Conservation (phyloP, 2,329 filamentous ascomycete genomes). For the Ramularia endophylla region DNA sequence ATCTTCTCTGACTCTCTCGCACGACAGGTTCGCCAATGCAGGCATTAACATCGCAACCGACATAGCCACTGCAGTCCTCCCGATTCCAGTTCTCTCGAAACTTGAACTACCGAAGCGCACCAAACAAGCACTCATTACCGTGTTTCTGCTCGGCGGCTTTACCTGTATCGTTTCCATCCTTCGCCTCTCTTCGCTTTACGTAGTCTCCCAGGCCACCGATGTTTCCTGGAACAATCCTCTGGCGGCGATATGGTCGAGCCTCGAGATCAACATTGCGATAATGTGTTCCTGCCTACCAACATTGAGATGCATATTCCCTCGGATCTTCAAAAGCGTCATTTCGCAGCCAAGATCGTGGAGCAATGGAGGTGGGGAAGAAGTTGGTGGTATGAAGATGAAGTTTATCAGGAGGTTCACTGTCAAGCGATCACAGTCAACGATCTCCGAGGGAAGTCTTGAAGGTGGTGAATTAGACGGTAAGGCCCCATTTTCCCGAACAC, state of each 20-base stretch:
- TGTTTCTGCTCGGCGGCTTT: slow-evolving; percentile 32
- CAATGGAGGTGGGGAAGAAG: no score
- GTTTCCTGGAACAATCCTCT: slow-evolving; percentile 28
- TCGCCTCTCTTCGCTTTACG: slow-evolving; percentile 27
- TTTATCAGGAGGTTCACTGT: no score
- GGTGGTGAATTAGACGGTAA: no score
- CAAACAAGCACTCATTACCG: slow-evolving; percentile 30
- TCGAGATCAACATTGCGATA: slow-evolving; percentile 34
- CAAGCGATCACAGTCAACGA: not conserved
- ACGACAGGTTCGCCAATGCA: slow-evolving; percentile 32
- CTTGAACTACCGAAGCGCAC: slow-evolving; percentile 30
- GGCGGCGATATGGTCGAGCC: slow-evolving; percentile 31
- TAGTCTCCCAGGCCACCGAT: slow-evolving; percentile 21
- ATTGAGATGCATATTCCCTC: slow-evolving; percentile 33
- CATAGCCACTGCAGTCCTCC: slow-evolving; percentile 30
- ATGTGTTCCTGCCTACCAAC: slow-evolving; percentile 34
- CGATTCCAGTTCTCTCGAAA: slow-evolving; percentile 30
- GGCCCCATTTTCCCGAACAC: no score
- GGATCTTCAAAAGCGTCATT: slow-evolving; percentile 21
- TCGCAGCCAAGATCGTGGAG: not conserved
- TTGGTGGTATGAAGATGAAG: no score
- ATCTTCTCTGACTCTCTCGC: no score
- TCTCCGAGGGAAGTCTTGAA: not conserved
- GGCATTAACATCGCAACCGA: slow-evolving; percentile 34
- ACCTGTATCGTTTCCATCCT: slow-evolving; percentile 31